phyloP scores from a whole-genome alignment of 176 grass and related monocot species.

The Juncus inflexus region DNA sequence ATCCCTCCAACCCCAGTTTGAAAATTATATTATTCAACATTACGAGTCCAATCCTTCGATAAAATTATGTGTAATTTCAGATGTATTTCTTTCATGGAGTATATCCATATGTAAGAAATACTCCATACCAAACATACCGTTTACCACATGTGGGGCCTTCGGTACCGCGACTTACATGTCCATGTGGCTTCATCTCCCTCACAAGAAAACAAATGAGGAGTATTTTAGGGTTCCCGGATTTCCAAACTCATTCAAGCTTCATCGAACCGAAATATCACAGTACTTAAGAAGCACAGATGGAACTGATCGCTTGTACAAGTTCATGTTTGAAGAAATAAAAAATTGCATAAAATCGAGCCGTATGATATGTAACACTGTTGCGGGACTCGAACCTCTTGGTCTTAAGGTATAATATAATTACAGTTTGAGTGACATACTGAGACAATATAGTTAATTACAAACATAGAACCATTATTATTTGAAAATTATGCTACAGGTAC shows the following conservation, averaged over 20 bases:
- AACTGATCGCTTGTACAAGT: conserved; percentile 9
- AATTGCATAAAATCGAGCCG: conserved; percentile 1
- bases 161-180: conserved; percentile 28
- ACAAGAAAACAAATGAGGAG: conserved; percentile 25
- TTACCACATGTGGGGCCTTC: conserved; percentile 37
- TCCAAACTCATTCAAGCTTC: conserved; percentile 11
- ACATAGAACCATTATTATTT: no score
- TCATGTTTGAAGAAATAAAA: neutral
- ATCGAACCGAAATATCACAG: conserved; percentile 9
- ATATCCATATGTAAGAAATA: conserved; percentile 21
- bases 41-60: neutral
- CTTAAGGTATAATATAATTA: neutral
- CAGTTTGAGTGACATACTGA: no score
- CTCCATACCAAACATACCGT: conserved; percentile 33
- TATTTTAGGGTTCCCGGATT: conserved; percentile 18
- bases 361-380: conserved; percentile 24
- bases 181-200: conserved; percentile 30
- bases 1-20: conserved; percentile 26
- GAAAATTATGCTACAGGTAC: conserved; percentile 1
- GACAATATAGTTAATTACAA: no score
- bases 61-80: conserved; percentile 40
- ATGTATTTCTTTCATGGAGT: conserved; percentile 44
- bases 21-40: conserved; percentile 22
- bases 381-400: conserved; percentile 15
- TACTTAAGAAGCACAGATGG: neutral